These are phyloP conservation scores for Chenopodium suecicum DNA, from an alignment of 148 eudicot species.

Conservation along the genomic window DNA sequence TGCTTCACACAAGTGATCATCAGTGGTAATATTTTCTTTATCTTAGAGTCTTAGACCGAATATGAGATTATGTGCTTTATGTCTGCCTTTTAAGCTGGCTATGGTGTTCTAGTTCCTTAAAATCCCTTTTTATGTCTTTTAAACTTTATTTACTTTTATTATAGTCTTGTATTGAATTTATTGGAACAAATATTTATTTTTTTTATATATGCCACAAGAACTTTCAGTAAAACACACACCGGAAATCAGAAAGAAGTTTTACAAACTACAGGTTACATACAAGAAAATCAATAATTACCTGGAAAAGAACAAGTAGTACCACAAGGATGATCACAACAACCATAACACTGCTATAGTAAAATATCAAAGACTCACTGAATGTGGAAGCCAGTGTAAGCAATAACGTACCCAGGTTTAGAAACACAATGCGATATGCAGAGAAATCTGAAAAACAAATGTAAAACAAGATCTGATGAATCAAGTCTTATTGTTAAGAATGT, in stretches of 20 bases:
- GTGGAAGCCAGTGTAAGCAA: constrained; percentile 58
- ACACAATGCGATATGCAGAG: constrained; percentile 56
- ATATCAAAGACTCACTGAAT: constrained; percentile 76
- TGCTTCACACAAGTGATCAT: not conserved
- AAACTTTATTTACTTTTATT: no score
- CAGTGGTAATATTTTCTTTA: not conserved
- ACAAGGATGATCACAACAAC: constrained; percentile 76
- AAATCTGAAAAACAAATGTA: constrained; percentile 51
- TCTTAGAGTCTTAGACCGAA: not conserved
- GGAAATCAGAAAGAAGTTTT: not conserved
- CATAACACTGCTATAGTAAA: constrained; percentile 96
- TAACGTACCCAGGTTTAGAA: constrained; percentile 60
- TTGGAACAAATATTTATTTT: no score
- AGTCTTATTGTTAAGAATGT: no score
- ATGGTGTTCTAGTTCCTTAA: not conserved
- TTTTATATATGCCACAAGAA: not conserved
- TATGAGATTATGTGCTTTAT: not conserved
- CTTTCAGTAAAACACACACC: not conserved
- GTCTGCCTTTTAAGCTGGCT: not conserved
- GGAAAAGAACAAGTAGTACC: constrained; percentile 80
- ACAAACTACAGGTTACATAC: not conserved
- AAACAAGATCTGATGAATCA: not conserved
- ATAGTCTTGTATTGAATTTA: not conserved
- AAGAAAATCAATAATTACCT: constrained; percentile 40
- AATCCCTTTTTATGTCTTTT: not conserved